phyloP scores from a whole-genome alignment of 129 eudicot genomes.

The Kitagawia praeruptora region DNA sequence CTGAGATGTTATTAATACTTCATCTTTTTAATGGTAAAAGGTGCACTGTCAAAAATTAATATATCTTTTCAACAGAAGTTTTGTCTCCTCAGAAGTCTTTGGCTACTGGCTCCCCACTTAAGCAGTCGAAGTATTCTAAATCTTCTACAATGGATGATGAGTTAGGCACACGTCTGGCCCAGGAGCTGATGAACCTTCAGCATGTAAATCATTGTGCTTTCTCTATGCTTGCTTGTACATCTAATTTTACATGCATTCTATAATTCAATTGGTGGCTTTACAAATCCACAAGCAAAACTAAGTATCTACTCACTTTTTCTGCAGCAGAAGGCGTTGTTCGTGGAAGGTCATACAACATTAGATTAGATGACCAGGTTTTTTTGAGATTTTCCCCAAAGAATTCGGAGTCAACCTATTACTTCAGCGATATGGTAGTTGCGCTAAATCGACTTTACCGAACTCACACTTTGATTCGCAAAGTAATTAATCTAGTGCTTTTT shows the following conservation, averaged over 20 bases:
- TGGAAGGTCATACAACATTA: too few species aligned
- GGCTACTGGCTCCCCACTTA: conserved; percentile 31
- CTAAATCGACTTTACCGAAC: too few species aligned
- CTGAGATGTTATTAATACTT: neutral
- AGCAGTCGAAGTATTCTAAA: conserved; percentile 35
- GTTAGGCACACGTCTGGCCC: conserved; percentile 31
- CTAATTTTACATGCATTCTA: neutral
- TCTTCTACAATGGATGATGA: conserved; percentile 49
- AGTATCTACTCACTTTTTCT: conserved; percentile 53
- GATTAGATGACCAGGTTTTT: too few species aligned
- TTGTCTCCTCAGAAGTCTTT: conserved; percentile 40
- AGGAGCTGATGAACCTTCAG: conserved; percentile 54
- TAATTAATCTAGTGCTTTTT: too few species aligned
- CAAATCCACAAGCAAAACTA: conserved; percentile 25
- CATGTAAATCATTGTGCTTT: conserved; percentile 52
- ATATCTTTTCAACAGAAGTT: conserved; percentile 29
- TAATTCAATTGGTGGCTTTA: neutral
- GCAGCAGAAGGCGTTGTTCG: conserved; percentile 98
- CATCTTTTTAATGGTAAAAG: conserved; percentile 1
- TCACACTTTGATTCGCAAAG: too few species aligned
- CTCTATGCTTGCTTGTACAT: neutral
- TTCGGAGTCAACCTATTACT: too few species aligned
- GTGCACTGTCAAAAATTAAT: conserved; percentile 2
- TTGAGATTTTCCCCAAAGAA: too few species aligned
- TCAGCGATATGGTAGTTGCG: too few species aligned